Conservation (phyloP, 306 rosid species). For the Pyrus betulifolia region DNA sequence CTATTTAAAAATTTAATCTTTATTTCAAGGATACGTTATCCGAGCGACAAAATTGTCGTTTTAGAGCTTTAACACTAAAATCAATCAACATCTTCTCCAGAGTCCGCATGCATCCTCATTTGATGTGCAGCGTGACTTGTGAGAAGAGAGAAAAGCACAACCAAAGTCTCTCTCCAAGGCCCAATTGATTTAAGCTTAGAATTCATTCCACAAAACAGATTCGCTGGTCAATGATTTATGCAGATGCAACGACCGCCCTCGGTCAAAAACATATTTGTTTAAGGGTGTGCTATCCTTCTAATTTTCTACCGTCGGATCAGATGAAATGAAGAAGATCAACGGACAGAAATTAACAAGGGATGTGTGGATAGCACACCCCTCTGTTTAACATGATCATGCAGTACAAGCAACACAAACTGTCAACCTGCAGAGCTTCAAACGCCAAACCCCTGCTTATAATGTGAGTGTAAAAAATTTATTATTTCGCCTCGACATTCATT, state of each 20-base stretch:
- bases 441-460: background rate
- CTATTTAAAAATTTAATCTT: too few relatives aligned
- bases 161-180: background rate
- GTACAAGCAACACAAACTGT: background rate
- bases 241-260: too few relatives aligned
- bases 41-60: too few relatives aligned
- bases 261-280: background rate
- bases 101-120: background rate
- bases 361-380: too few relatives aligned
- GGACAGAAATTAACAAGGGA: too few relatives aligned
- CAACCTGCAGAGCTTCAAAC: background rate
- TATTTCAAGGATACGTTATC: too few relatives aligned
- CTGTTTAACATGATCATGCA: background rate
- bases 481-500: background rate
- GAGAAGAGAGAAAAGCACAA: background rate
- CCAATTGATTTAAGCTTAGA: background rate
- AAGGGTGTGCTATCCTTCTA: too few relatives aligned
- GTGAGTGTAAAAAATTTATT: slow-evolving; percentile 8
- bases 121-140: background rate
- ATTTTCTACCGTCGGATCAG: too few relatives aligned
- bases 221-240: background rate
- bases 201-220: background rate
- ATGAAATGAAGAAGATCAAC: too few relatives aligned
- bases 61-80: too few relatives aligned
- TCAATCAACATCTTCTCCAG: too few relatives aligned